Base-by-base conservation (phyloP, 345 rosid species). In the Eutrema japonicum region DNA sequence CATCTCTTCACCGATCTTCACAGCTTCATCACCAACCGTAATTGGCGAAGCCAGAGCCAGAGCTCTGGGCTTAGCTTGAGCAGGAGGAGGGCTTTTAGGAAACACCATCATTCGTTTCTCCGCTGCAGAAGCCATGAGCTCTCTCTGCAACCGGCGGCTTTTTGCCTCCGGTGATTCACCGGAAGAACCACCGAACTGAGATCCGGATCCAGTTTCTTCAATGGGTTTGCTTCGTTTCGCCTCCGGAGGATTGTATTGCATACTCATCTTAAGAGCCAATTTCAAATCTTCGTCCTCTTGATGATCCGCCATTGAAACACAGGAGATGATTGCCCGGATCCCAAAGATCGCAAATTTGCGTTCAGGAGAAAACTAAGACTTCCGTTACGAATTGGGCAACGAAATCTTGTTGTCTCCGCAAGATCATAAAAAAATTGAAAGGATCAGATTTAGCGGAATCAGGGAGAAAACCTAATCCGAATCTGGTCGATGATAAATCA, bases 101-200 rank as follows among this genome's bases (percentile, higher is more conserved):
- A 81, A 61, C 2, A 74, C 83, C 57, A 72, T 60, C 84, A 91
- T 82, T 72, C 98, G 81, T 80, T 94, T 94, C 90, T 94, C 97
- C 3, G 98, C 98, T 2, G 99, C 99, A 2, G 99, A 88, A 12
- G 99, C 98, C 99, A 89, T 89, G 53, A 92, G 84, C 78, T 92
- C 99, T 10, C 99, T 79, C 85, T 90, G 97, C 81, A 71, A 70
- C 64, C 87, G 64, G 41, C 94, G 81, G 76, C 80, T 75, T 4
- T 90, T 79, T 0, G 76, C 92, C 77, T 86, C 93, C 10, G 89
- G 88, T 30, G 95, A 85, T 27, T 61, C 79, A 29, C 66, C 73
- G 11, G 75, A 13, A 10, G 42, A 18, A 42, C 52, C 54, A 77
- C 48, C 68, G 0, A 73, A 13, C 11, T 30, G 78, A 45, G 81